Base-by-base conservation (phyloP, 257 asterid genomes). In the Schizonepeta tenuifolia region DNA sequence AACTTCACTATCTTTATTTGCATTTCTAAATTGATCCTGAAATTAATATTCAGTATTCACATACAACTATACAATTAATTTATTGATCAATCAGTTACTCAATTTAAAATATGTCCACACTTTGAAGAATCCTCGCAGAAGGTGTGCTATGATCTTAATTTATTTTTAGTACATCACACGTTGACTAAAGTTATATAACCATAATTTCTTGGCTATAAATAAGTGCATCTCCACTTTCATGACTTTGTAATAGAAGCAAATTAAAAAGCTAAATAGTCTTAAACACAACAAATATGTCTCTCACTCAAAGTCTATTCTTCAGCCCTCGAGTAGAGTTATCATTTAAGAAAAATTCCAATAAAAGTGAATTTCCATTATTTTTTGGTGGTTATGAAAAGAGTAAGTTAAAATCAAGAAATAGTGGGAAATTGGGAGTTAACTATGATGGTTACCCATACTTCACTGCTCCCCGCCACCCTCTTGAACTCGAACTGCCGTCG, bases 381-480 rank as follows among this genome's bases (percentile, higher is more conserved):
- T 57, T 13, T 14, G 33, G 28, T 2, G n/a, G 26, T 24, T 0
- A 12, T 49, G 54, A 73, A 51, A 59, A 59, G 26, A 21, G 33
- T 0, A 17, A 18, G 10, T 78, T 40, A 2, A 62, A 66, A 67
- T 49, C 35, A 17, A 72, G 36, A n/a, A 49, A 17, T 4, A 28
- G 46, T 46, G 50, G 70, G 26, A 70, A 63, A 54, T 6, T 78
- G 65, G 49, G 57, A 2, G 75, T 67, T 12, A 31, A 9, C 21
- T 0, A 0, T 2, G 14, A 73, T 21, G 79, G 79, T 6, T 61
- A 68, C 22, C 21, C 79, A 17, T 74, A 69, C 61, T 74, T 26
- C 70, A 63, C 65, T 2, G 12, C 79, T 11, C 79, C 71, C n/a
- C 63, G 46, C 71, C 82, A 80, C 70, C 84, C 81, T 28, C 81